phyloP scores from a whole-genome alignment of 805 yeast genomes.

The Peterozyma toletana region DNA sequence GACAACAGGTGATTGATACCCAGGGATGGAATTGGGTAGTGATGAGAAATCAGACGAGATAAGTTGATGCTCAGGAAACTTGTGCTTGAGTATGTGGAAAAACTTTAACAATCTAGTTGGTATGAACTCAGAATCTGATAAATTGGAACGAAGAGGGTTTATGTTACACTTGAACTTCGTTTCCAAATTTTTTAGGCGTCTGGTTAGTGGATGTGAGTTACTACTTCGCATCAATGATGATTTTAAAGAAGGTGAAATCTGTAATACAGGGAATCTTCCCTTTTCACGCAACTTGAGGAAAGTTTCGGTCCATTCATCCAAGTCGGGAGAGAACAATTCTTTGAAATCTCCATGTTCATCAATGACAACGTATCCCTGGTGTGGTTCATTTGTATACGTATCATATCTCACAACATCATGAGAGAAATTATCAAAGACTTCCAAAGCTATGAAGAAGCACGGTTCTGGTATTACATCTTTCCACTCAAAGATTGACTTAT shows the following conservation, averaged over 20 bases:
- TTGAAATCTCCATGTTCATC: conserved; percentile 70
- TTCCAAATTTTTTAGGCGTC: conserved; percentile 12
- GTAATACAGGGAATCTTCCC: conserved; percentile 28
- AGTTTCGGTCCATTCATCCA: conserved; percentile 48
- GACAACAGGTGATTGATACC: conserved; percentile 71
- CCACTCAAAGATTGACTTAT: conserved; percentile 77
- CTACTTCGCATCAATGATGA: conserved; percentile 49
- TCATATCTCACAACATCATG: conserved; percentile 81
- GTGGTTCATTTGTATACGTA: conserved; percentile 54
- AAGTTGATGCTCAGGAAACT: conserved; percentile 74
- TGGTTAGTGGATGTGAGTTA: background rate
- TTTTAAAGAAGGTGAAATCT: conserved; percentile 16
- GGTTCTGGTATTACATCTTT: conserved; percentile 48
- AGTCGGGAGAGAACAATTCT: conserved; percentile 59
- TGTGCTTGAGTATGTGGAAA: conserved; percentile 50
- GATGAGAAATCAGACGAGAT: conserved; percentile 62
- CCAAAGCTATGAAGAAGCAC: conserved; percentile 72
- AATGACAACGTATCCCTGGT: conserved; percentile 71
- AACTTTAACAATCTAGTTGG: conserved; percentile 72
- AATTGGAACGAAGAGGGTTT: conserved; percentile 59
- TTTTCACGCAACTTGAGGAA: conserved; percentile 50
- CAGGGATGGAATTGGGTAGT: conserved; percentile 42
- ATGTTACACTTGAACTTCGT: conserved; percentile 39
- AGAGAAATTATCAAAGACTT: conserved; percentile 77
- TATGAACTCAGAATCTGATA: conserved; percentile 69